Evolutionary conservation across 345 rosid genomes (phyloP).

Genomic region (Geranium rotundifolium): DNA sequence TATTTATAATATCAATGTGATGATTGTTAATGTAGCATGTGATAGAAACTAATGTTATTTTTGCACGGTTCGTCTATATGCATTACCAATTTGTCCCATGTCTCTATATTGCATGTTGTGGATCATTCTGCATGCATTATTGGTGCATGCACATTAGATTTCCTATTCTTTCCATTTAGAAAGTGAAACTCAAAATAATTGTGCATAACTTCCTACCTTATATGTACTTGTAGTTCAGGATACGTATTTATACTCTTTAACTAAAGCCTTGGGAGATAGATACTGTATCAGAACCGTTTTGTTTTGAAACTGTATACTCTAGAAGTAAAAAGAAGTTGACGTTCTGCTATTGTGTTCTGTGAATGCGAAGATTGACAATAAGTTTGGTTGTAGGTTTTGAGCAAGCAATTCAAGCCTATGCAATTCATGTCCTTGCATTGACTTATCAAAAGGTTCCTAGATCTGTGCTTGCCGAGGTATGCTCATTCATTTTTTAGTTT

Average conservation of each 20-base stretch:
- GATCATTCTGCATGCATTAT: background rate
- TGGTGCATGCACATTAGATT: background rate
- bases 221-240: background rate
- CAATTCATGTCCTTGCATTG: conserved; percentile 77
- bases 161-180: background rate
- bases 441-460: conserved; percentile 88
- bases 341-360: background rate
- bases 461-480: conserved; percentile 89
- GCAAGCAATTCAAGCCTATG: conserved; percentile 81
- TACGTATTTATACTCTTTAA: too few species aligned
- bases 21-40: too few species aligned
- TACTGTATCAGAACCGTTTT: too few species aligned
- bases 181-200: background rate
- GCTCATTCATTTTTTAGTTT: conserved; percentile 1
- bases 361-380: conserved; percentile 12
- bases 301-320: background rate
- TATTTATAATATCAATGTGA: too few species aligned
- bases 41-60: too few species aligned
- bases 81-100: background rate
- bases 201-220: background rate
- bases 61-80: too few species aligned
- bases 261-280: too few species aligned
- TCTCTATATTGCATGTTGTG: background rate
- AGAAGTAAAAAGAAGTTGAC: background rate
- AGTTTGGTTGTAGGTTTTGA: conserved; percentile 65